phyloP scores from a whole-genome alignment of 208 protist species.

The Blechomonas ayalai region DNA sequence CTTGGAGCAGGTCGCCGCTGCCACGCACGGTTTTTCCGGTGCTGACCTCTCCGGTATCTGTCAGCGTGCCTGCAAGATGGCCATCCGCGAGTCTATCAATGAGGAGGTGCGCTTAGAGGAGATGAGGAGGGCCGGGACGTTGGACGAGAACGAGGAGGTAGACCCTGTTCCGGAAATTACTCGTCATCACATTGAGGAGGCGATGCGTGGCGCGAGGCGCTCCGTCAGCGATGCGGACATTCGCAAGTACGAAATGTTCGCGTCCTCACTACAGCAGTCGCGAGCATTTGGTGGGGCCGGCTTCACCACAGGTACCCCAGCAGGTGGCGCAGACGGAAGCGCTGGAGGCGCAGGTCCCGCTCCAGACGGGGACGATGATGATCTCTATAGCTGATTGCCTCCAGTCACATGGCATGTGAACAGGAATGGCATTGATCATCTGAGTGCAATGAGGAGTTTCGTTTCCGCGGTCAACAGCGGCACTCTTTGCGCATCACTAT shows the following conservation, averaged over 20 bases:
- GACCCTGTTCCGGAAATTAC: slow-evolving; percentile 90
- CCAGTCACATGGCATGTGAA: too few relatives aligned
- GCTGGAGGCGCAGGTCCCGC: slow-evolving; percentile 2
- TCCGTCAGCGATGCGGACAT: slow-evolving; percentile 92
- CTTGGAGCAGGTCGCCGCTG: slow-evolving; percentile 93
- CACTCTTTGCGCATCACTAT: too few relatives aligned
- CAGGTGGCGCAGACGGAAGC: slow-evolving; percentile 4
- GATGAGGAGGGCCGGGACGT: slow-evolving; percentile 36
- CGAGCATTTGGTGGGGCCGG: slow-evolving; percentile 46
- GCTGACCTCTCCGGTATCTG: slow-evolving; percentile 96
- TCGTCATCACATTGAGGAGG: slow-evolving; percentile 86
- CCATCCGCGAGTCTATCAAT: slow-evolving; percentile 88
- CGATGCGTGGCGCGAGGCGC: slow-evolving; percentile 82
- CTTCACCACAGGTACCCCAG: slow-evolving; percentile 3
- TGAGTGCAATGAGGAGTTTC: too few relatives aligned
- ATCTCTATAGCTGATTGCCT: slow-evolving; percentile 23
- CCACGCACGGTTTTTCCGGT: slow-evolving; percentile 98
- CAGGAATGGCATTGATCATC: too few relatives aligned
- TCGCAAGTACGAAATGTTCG: slow-evolving; percentile 91
- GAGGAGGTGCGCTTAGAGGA: slow-evolving; percentile 83
- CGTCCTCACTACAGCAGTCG: slow-evolving; percentile 71
- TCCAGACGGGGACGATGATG: slow-evolving; percentile 12
- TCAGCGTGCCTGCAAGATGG: slow-evolving; percentile 90
- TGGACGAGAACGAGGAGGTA: slow-evolving; percentile 67
- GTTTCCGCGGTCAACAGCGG: too few relatives aligned